Percentiles rank a stretch among this genome's conserved stretches.
Conservation (phyloP, 345 rosid genomes). For the Carallia brachiata region DNA sequence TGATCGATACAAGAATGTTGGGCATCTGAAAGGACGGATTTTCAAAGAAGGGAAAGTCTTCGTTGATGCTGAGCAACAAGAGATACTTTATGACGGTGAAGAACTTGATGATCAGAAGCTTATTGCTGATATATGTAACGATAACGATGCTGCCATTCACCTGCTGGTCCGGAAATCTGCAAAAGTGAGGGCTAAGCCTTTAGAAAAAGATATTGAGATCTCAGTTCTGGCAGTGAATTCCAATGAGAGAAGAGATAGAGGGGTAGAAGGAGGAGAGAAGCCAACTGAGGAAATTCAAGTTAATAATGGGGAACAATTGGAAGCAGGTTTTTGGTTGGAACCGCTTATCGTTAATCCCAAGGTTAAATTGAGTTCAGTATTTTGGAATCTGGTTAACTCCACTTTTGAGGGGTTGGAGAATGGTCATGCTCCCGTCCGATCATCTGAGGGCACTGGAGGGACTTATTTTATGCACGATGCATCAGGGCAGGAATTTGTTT, state of each 20-base stretch:
- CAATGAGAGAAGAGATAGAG: constrained; percentile 24
- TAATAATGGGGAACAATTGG: constrained; percentile 29
- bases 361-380: constrained; percentile 38
- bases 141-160: constrained; percentile 66
- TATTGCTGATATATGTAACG: constrained; percentile 46
- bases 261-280: constrained; percentile 15
- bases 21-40: constrained; percentile 63
- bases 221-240: constrained; percentile 41
- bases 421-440: constrained; percentile 62
- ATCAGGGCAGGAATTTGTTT: constrained; percentile 50
- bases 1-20: constrained; percentile 62
- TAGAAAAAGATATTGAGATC: constrained; percentile 53
- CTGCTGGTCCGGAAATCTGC: constrained; percentile 70
- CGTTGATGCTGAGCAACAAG: constrained; percentile 64
- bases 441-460: constrained; percentile 86
- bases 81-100: constrained; percentile 69
- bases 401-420: constrained; percentile 60
- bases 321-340: constrained; percentile 47
- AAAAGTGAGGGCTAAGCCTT: constrained; percentile 57
- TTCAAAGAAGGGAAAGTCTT: constrained; percentile 60
- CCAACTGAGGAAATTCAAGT: constrained; percentile 30
- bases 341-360: constrained; percentile 49
- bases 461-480: constrained; percentile 76
- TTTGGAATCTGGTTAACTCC: constrained; percentile 57
- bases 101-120: constrained; percentile 61